Conservation (phyloP, 2,329 filamentous ascomycete species). For the Fusarium sarcochroum region DNA sequence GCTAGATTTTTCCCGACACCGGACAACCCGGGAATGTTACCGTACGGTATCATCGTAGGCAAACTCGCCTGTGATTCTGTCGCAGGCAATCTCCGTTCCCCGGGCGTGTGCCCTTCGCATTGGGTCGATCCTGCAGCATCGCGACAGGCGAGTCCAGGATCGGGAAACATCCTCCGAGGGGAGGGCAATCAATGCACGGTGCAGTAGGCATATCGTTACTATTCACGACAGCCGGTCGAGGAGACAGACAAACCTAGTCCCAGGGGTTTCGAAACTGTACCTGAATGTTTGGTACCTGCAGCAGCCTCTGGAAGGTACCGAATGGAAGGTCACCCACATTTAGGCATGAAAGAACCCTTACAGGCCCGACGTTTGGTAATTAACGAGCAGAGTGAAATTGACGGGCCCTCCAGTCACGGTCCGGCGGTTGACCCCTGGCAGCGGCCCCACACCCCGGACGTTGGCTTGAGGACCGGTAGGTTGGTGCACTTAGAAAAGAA, state of each 20-base stretch:
- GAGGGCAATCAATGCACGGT: slow-evolving; percentile 11
- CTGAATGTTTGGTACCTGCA: slow-evolving; percentile 42
- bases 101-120: slow-evolving; percentile 40
- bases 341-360: slow-evolving; percentile 31
- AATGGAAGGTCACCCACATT: slow-evolving; percentile 39
- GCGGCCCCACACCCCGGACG: slow-evolving; percentile 48
- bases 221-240: slow-evolving; percentile 22
- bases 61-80: slow-evolving; percentile 22
- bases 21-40: slow-evolving; percentile 41
- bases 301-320: slow-evolving; percentile 39
- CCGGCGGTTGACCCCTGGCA: slow-evolving; percentile 39
- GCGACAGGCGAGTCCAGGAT: slow-evolving; percentile 28
- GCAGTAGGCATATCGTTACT: slow-evolving; percentile 8
- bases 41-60: slow-evolving; percentile 26
- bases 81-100: slow-evolving; percentile 43
- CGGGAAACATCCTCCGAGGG: slow-evolving; percentile 30
- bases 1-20: slow-evolving; percentile 34
- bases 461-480: slow-evolving; percentile 41
- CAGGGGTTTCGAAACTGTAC: slow-evolving; percentile 38
- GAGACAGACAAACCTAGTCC: slow-evolving; percentile 28
- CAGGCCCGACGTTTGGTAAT: slow-evolving; percentile 28
- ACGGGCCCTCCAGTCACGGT: slow-evolving; percentile 30
- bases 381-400: slow-evolving; percentile 32
- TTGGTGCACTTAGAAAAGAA: slow-evolving; percentile 39
- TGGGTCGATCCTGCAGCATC: slow-evolving; percentile 42